Base-by-base conservation (phyloP, 2,329 filamentous ascomycete genomes). In the Fusarium neocosmosporiellum region DNA sequence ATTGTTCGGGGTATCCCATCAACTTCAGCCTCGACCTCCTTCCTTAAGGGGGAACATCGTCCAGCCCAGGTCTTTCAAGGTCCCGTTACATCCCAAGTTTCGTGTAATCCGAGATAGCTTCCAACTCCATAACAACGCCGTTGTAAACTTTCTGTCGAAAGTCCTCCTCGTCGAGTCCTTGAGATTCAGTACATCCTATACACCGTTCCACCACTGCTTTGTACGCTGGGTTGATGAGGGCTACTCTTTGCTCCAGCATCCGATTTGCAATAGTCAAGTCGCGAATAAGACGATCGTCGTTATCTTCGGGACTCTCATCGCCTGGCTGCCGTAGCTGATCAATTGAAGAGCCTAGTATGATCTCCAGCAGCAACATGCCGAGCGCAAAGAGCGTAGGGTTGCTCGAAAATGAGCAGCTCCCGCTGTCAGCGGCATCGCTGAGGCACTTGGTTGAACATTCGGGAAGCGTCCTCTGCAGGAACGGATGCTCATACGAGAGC, bases 351-450 rank as follows among this genome's bases (percentile, higher is more conserved):
- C 70, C 70, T 5, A 70, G 31, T 1, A 74, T 67, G 18, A 73
- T 68, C 29, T 73, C 70, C 11, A 71, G 5, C 1, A 74, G 39
- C 6, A 72, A 29, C 13, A 72, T 62, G 0, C 71, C 71, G 9
- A 74, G 31, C 2, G 67, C 70, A 1, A 72, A 66, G 0, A 72
- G 53, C 1, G 70, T 72, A 0, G 70, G 67, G 5, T 70, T 74
- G 4, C 1, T 53, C 13, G 11, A 22, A 16, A 53, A 24, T 5
- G 41, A 14, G 22, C 24, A 18, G 41, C 20, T 27, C 20, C 20
- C 41, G 4, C 22, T 46, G 13, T 46, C 41, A 16, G 1, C 14
- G 7, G 7, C 14, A 24, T 27, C 1, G 7, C 6, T 11, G 20
- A 5, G 8, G 4, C 13, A 1, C 1, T 20, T 8, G 24, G 5